Percentiles rank a stretch among this genome's conserved stretches.
These are phyloP conservation scores for Sclerotinia minor DNA, from an alignment of 2,329 filamentous ascomycete species.

Conservation along the genomic window DNA sequence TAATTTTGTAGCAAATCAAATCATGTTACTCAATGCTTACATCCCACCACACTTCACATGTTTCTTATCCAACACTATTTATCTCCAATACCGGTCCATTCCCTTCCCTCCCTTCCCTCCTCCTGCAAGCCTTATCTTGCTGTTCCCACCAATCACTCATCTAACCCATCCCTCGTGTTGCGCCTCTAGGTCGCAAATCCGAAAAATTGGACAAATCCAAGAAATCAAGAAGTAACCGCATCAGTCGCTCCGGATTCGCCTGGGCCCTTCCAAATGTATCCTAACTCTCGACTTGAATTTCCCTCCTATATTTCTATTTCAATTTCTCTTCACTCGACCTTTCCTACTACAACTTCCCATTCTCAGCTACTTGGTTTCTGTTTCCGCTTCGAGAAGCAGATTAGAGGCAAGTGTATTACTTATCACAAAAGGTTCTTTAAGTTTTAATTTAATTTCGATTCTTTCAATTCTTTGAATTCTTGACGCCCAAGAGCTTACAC, in stretches of 20 bases:
- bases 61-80: constrained; percentile 1
- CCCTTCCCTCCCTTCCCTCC: neutral
- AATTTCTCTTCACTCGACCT: neutral
- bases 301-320: neutral
- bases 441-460: neutral
- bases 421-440: neutral
- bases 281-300: neutral
- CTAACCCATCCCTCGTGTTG: constrained; percentile 20
- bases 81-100: constrained; percentile 5
- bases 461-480: neutral
- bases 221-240: constrained; percentile 13
- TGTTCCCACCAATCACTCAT: neutral
- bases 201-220: constrained; percentile 11
- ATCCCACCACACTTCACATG: neutral
- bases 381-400: neutral
- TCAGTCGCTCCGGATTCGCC: constrained; percentile 18
- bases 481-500: neutral
- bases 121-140: too few relatives aligned
- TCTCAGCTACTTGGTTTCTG: neutral
- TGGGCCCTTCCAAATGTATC: constrained; percentile 19
- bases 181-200: constrained; percentile 20
- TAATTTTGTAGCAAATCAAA: constrained; percentile 33
- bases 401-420: constrained; percentile 3
- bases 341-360: neutral
- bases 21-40: constrained; percentile 7